phyloP scores from a whole-genome alignment of 345 rosid genomes.

The Hirschfeldia incana region DNA sequence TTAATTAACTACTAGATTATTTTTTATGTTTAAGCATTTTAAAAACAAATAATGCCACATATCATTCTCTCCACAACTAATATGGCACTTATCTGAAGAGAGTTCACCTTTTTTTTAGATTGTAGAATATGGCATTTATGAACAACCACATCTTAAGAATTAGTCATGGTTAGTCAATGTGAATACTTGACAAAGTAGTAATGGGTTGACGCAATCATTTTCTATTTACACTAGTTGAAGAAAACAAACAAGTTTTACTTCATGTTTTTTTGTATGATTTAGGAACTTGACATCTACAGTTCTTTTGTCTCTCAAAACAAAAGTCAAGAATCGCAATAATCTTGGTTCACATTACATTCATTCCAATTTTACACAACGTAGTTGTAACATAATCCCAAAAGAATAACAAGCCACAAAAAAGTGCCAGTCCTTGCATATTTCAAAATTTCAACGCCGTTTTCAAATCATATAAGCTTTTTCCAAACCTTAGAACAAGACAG shows the following conservation, averaged over 20 bases:
- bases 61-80: background rate
- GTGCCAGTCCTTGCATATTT: slow-evolving; percentile 15
- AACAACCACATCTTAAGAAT: background rate
- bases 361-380: too few species aligned
- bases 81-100: background rate
- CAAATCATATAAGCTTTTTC: slow-evolving; percentile 1
- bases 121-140: background rate
- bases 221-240: background rate
- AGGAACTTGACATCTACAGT: background rate
- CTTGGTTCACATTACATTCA: background rate
- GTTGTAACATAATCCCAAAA: too few species aligned
- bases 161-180: background rate
- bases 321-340: background rate
- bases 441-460: background rate
- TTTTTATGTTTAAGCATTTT: background rate
- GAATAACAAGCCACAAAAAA: background rate
- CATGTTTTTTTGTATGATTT: background rate
- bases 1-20: too few species aligned
- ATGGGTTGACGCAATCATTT: background rate
- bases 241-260: background rate
- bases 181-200: background rate
- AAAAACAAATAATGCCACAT: background rate
- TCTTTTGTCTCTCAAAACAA: background rate
- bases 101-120: background rate
- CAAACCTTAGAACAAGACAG: slow-evolving; percentile 11